Conservation (phyloP, 768 basidiomycete genomes). For the Boletus tomentosulus region DNA sequence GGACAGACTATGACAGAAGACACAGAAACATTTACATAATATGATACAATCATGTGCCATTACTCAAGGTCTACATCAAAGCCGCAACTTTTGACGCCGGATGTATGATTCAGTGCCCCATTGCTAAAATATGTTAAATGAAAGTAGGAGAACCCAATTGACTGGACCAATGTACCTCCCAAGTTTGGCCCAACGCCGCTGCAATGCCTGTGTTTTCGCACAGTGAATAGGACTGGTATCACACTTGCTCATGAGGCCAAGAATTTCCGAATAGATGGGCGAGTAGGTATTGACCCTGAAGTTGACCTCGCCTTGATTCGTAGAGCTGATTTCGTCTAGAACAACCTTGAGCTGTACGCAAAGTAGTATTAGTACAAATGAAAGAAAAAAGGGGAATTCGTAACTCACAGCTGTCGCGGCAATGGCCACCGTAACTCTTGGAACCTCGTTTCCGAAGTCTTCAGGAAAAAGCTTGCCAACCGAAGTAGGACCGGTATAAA, state of each 20-base stretch:
- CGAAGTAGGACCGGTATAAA: background rate
- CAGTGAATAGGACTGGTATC: background rate
- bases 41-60: background rate
- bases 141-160: background rate
- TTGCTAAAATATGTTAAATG: background rate
- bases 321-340: background rate
- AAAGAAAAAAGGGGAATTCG: background rate
- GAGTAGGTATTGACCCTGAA: background rate
- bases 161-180: background rate
- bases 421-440: background rate
- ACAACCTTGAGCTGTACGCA: background rate
- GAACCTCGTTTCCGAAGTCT: background rate
- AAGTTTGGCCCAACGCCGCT: background rate
- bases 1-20: too few species aligned
- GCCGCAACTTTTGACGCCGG: background rate
- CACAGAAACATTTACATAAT: too few species aligned
- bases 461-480: conserved; percentile 1
- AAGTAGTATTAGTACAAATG: background rate
- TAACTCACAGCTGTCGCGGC: background rate
- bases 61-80: background rate
- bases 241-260: background rate
- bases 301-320: background rate
- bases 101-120: background rate
- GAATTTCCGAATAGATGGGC: background rate
- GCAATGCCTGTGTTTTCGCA: background rate